phyloP scores from a whole-genome alignment of 495 filamentous ascomycete species.

The Aspergillus baeticus region DNA sequence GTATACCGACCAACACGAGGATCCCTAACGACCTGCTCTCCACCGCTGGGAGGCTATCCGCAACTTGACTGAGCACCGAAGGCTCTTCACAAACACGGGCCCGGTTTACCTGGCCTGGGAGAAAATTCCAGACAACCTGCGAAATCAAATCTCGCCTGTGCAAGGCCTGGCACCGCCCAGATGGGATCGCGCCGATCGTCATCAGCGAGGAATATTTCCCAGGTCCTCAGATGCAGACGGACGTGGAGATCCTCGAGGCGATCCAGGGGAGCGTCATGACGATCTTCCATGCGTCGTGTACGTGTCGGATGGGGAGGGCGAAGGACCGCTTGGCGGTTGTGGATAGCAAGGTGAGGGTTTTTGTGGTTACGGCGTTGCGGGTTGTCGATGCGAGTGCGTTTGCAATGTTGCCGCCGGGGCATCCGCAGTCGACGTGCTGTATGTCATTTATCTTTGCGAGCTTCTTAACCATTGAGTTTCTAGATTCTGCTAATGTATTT shows the following conservation, averaged over 20 bases:
- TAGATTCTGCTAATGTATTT: not conserved
- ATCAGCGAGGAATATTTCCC: slow-evolving; percentile 53
- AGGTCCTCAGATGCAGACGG: slow-evolving; percentile 41
- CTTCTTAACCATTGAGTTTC: not conserved
- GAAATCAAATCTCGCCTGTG: slow-evolving; percentile 49
- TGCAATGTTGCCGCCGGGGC: slow-evolving; percentile 54
- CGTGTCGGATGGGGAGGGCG: slow-evolving; percentile 48
- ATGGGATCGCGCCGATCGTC: slow-evolving; percentile 35
- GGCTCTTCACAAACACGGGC: too few species aligned
- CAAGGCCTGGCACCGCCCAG: slow-evolving; percentile 30
- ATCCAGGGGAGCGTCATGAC: slow-evolving; percentile 43
- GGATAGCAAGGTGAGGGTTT: slow-evolving; percentile 48
- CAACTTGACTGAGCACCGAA: too few species aligned
- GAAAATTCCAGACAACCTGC: slow-evolving; percentile 52
- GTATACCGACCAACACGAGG: slow-evolving; percentile 29
- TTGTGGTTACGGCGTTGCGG: slow-evolving; percentile 49
- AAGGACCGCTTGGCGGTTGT: slow-evolving; percentile 52
- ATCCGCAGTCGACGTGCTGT: slow-evolving; percentile 54
- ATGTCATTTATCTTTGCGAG: slow-evolving; percentile 16
- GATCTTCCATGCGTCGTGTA: slow-evolving; percentile 52
- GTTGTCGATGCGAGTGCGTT: slow-evolving; percentile 61
- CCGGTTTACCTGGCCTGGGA: too few species aligned
- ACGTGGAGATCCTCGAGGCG: slow-evolving; percentile 48
- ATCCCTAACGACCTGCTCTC: slow-evolving; percentile 50
- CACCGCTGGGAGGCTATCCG: too few species aligned